Conservation (phyloP, 176 grass and related monocot species). For the Secale cereale region DNA sequence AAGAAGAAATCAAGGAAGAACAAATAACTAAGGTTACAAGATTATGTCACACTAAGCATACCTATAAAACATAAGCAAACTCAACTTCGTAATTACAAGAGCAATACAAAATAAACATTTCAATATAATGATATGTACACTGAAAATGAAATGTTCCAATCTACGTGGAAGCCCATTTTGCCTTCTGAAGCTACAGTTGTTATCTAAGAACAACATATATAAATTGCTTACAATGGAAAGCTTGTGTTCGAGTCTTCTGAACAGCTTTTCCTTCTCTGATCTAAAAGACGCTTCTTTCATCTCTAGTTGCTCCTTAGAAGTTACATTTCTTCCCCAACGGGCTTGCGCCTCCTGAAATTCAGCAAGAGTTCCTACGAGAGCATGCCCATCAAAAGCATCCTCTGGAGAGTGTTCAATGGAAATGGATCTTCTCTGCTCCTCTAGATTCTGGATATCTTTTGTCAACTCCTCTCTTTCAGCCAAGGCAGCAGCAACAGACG, state of each 20-base stretch:
- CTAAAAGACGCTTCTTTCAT: conserved; percentile 87
- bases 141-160: neutral
- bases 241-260: conserved; percentile 84
- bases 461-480: conserved; percentile 86
- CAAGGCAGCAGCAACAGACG: conserved; percentile 59
- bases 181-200: conserved; percentile 15
- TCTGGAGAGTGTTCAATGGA: conserved; percentile 25
- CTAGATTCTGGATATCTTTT: conserved; percentile 71
- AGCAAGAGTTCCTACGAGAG: conserved; percentile 82
- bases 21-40: neutral
- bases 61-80: conserved; percentile 1
- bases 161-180: neutral
- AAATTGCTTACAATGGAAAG: conserved; percentile 74
- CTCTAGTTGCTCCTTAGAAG: conserved; percentile 64
- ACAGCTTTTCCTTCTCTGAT: conserved; percentile 66
- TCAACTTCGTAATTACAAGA: conserved; percentile 11
- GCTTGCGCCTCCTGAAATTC: conserved; percentile 93
- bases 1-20: conserved; percentile 19
- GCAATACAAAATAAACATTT: neutral
- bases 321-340: conserved; percentile 86
- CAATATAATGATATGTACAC: neutral
- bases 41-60: neutral
- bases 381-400: conserved; percentile 51
- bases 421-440: conserved; percentile 64
- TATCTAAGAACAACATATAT: neutral